Base-by-base conservation (phyloP, 2,329 filamentous ascomycete genomes). In the Pseudocercospora macadamiae region DNA sequence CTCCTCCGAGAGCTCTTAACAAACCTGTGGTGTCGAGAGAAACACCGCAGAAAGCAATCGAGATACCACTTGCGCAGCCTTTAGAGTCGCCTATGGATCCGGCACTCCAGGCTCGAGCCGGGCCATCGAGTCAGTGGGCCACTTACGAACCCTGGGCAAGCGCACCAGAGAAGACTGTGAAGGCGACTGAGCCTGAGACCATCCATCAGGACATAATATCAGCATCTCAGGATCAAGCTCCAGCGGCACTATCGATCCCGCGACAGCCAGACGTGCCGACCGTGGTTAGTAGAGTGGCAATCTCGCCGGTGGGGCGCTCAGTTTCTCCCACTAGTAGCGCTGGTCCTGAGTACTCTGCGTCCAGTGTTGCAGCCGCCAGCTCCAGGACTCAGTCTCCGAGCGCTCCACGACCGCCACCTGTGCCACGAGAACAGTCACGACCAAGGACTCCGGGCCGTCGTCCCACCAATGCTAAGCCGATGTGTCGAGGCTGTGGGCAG, bases 401-500 rank as follows among this genome's bases (percentile, higher is more conserved):
- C 26, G 47, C 37, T 3, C 47, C 51, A 4, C 54, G 44, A 19
- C 32, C 58, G 54, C 66, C 69, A 51, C 55, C 68, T 21, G 57
- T 62, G n/a, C 63, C 65, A 3, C 61, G 57, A 57, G 37, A 60
- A 16, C 34, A 23, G 23, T 32, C 52, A 32, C n/a, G 23, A 30
- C 48, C 44, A 32, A 47, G 49, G 21, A 55, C 54, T 44, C 59
- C 48, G 14, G 53, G 44, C 2, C 73, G 4, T 72, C 77, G 75
- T 9, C 73, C 79, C 1, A 83, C 83, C 14, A 58, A 53, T 51
- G 61, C 45, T 36, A 89, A 90, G 56, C 90, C 91, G 2, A 86
- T 85, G 62, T 99, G 95, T 78, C 90, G 91, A 69, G 90, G 90
- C 1, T 99, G 95, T 74, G 81, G 84, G 3, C 79, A 89, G 45